Evolutionary conservation across 805 yeast genomes (phyloP).

Genomic region (Starmera quercuum): DNA sequence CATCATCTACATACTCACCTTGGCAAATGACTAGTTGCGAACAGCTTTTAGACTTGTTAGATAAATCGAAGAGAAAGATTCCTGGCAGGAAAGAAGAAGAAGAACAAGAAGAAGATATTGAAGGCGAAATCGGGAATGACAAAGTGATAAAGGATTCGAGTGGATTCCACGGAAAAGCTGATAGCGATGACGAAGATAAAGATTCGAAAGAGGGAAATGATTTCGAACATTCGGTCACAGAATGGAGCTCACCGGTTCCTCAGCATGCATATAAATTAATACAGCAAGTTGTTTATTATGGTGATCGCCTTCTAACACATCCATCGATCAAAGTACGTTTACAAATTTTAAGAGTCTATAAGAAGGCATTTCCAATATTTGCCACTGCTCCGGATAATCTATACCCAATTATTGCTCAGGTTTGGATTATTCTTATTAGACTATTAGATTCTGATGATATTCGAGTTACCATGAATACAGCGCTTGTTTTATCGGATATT

Average conservation of each 20-base stretch:
- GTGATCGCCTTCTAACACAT: conserved; percentile 64
- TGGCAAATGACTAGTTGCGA: conserved; percentile 50
- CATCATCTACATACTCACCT: conserved; percentile 30
- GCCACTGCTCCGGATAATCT: conserved; percentile 39
- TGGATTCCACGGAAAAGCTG: conserved; percentile 5
- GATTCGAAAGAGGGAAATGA: conserved; percentile 12
- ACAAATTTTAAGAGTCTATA: conserved; percentile 46
- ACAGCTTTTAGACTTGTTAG: conserved; percentile 38
- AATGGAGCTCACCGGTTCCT: conserved; percentile 69
- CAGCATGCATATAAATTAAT: conserved; percentile 48
- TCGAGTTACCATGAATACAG: conserved; percentile 22
- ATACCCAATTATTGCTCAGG: conserved; percentile 41
- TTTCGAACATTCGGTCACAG: conserved; percentile 16
- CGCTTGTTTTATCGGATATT: conserved; percentile 20
- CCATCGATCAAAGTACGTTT: conserved; percentile 48
- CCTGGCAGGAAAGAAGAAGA: conserved; percentile 26
- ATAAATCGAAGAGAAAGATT: conserved; percentile 23
- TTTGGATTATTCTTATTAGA: conserved; percentile 36
- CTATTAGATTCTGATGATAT: conserved; percentile 10
- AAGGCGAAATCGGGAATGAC: conserved; percentile 17
- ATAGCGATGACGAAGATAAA: no score
- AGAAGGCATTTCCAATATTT: conserved; percentile 40
- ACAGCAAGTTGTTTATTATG: conserved; percentile 57
- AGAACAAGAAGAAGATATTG: conserved; percentile 24
- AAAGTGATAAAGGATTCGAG: conserved; percentile 19